These are phyloP conservation scores for Balakata baccata DNA, from an alignment of 345 rosid species.

Conservation along the genomic window DNA sequence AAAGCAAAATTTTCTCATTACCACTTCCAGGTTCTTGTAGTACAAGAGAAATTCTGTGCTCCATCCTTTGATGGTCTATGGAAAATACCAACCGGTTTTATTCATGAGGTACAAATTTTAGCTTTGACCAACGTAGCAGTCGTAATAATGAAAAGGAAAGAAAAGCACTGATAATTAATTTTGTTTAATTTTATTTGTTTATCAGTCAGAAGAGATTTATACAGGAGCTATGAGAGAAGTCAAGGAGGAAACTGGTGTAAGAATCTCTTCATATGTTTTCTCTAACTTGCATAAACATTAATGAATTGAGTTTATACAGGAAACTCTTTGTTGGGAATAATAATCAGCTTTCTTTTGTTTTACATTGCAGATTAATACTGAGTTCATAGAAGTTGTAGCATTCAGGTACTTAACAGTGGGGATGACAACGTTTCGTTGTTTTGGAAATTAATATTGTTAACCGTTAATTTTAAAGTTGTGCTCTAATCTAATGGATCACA, in stretches of 20 bases:
- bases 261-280: slow-evolving; percentile 21
- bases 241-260: slow-evolving; percentile 96
- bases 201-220: slow-evolving; percentile 84
- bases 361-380: slow-evolving; percentile 66
- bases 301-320: neutral
- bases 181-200: neutral
- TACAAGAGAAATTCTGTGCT: slow-evolving; percentile 54
- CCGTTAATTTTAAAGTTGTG: too few species aligned
- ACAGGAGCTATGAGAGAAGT: slow-evolving; percentile 88
- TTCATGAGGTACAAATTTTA: slow-evolving; percentile 53
- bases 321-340: neutral
- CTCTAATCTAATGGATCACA: too few species aligned
- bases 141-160: neutral
- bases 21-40: slow-evolving; percentile 46
- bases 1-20: neutral
- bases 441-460: too few species aligned
- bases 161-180: neutral
- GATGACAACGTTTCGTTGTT: neutral
- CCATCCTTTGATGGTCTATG: slow-evolving; percentile 60
- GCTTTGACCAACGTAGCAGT: neutral
- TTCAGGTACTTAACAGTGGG: slow-evolving; percentile 50
- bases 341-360: slow-evolving; percentile 11
- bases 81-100: slow-evolving; percentile 96
- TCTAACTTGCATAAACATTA: neutral
- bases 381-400: slow-evolving; percentile 82